Evolutionary conservation across 306 rosid genomes (phyloP).

Genomic region (Elaeagnus macrophylla): DNA sequence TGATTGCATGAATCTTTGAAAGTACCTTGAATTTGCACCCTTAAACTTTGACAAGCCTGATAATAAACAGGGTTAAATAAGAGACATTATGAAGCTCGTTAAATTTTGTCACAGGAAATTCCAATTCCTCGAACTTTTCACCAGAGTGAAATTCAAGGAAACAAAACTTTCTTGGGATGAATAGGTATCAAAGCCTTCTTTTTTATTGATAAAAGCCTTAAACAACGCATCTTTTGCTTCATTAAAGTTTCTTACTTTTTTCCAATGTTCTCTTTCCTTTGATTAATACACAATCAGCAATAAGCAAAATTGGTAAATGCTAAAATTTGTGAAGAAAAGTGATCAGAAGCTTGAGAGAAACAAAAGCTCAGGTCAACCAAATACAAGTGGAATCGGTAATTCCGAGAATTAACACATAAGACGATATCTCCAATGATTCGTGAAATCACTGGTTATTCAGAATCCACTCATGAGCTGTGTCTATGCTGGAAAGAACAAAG

Average conservation of each 20-base stretch:
- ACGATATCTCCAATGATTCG: conserved; percentile 22
- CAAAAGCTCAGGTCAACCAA: too few species aligned
- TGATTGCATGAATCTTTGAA: conserved; percentile 17
- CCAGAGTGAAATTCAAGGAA: conserved; percentile 34
- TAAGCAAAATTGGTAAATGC: too few species aligned
- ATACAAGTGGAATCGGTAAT: conserved; percentile 24
- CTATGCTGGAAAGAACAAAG: conserved; percentile 24
- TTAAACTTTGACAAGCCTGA: conserved; percentile 13
- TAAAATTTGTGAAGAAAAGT: conserved; percentile 7
- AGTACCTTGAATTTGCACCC: conserved; percentile 32
- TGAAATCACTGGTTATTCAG: conserved; percentile 15
- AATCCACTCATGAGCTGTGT: conserved; percentile 6
- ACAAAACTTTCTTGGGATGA: conserved; percentile 45
- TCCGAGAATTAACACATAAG: conserved; percentile 16
- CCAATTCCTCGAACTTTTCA: conserved; percentile 31
- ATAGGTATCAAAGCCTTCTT: conserved; percentile 54
- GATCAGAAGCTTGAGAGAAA: conserved; percentile 29
- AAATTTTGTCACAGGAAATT: conserved; percentile 22
- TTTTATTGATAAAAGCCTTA: too few species aligned
- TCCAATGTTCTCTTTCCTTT: background rate
- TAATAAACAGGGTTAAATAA: background rate
- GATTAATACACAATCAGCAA: too few species aligned
- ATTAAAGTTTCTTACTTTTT: background rate
- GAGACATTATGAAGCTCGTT: conserved; percentile 26
- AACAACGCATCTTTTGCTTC: too few species aligned